A percentile compares a stretch with the other conserved stretches of the same genome.
phyloP scores from a whole-genome alignment of 805 yeast species.

The Cyberlindnera mississippiensis region DNA sequence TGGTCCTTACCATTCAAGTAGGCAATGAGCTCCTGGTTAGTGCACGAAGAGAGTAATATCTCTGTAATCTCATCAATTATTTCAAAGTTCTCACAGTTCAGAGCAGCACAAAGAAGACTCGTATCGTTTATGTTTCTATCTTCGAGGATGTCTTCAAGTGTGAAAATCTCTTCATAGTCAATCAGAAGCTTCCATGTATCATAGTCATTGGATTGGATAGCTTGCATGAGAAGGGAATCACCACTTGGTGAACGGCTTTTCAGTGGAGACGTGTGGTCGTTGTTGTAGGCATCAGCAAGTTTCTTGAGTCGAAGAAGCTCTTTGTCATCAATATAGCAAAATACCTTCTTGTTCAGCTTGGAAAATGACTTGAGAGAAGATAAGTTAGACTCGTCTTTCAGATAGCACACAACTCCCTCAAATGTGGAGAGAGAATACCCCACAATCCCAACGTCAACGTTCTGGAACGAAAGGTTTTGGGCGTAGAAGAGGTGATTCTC shows the following conservation, averaged over 20 bases:
- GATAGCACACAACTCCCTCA: constrained; percentile 73
- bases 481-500: constrained; percentile 66
- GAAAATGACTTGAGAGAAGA: constrained; percentile 40
- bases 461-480: constrained; percentile 50
- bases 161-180: constrained; percentile 43
- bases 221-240: constrained; percentile 65
- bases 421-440: constrained; percentile 81
- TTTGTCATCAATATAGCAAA: constrained; percentile 44
- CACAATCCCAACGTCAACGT: constrained; percentile 50
- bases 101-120: constrained; percentile 57
- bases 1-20: constrained; percentile 52
- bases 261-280: constrained; percentile 26
- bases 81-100: constrained; percentile 48
- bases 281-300: constrained; percentile 26
- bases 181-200: constrained; percentile 46
- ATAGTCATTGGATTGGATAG: constrained; percentile 46
- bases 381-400: constrained; percentile 38
- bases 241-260: constrained; percentile 50
- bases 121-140: constrained; percentile 55
- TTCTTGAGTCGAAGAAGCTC: constrained; percentile 26
- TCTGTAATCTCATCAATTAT: constrained; percentile 45
- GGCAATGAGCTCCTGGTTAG: constrained; percentile 39
- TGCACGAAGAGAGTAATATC: constrained; percentile 39
- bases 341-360: constrained; percentile 44
- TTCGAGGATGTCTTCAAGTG: constrained; percentile 61